These are phyloP conservation scores for Lindgomyces ingoldianus DNA, from an alignment of 495 filamentous ascomycete species.

Conservation along the genomic window DNA sequence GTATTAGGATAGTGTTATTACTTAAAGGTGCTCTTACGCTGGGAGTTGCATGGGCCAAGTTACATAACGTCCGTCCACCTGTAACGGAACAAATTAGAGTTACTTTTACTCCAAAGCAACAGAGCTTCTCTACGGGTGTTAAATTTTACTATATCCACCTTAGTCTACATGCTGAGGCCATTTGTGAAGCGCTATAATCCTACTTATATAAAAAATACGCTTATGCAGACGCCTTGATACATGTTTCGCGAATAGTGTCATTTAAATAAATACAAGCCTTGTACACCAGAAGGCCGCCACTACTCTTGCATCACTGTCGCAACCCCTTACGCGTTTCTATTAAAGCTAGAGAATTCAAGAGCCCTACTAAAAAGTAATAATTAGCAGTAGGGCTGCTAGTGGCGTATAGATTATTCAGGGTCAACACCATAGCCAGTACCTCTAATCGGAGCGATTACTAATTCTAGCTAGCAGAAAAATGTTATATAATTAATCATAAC, in stretches of 20 bases:
- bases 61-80: conserved; percentile 8
- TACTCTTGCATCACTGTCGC: conserved; percentile 13
- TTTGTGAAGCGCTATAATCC: conserved; percentile 17
- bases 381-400: conserved; percentile 11
- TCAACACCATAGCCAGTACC: conserved; percentile 11
- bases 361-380: conserved; percentile 9
- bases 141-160: conserved; percentile 11
- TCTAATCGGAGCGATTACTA: conserved; percentile 14
- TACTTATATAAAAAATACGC: neutral
- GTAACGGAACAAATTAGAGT: neutral
- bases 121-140: conserved; percentile 6
- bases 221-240: neutral
- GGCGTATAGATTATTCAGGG: conserved; percentile 12
- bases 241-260: neutral
- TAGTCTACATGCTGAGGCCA: conserved; percentile 6
- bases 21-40: too few species aligned
- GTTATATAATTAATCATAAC: too few species aligned
- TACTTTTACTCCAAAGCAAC: conserved; percentile 1
- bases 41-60: too few species aligned
- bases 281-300: conserved; percentile 11
- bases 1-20: too few species aligned
- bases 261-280: conserved; percentile 19
- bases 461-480: conserved; percentile 6
- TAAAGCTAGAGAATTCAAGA: conserved; percentile 16
- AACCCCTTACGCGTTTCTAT: conserved; percentile 14